These are phyloP conservation scores for Otatea glauca DNA, from an alignment of 176 grass and related monocot genomes.

Conservation along the genomic window DNA sequence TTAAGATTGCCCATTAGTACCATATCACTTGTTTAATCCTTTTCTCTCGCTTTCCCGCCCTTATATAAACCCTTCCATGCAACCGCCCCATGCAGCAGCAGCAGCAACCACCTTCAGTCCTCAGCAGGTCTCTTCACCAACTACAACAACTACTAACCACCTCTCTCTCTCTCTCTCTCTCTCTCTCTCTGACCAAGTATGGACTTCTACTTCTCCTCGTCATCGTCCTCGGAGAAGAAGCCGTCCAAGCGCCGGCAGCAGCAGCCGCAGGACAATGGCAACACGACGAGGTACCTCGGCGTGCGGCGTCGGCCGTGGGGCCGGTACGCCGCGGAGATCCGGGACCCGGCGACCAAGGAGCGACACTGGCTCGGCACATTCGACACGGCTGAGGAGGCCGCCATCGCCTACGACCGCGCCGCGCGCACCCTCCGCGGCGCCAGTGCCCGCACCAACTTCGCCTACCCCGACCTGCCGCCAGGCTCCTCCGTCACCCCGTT, in stretches of 20 bases:
- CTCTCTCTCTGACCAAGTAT: conserved; percentile 27
- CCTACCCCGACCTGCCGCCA: conserved; percentile 85
- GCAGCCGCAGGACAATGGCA: conserved; percentile 17
- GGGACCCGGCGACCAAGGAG: conserved; percentile 91
- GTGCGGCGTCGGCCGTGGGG: conserved; percentile 91
- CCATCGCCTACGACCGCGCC: conserved; percentile 92
- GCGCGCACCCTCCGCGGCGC: conserved; percentile 76
- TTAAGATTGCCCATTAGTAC: conserved; percentile 42
- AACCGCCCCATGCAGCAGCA: conserved; percentile 48
- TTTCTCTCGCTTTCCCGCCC: neutral
- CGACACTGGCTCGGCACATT: conserved; percentile 97
- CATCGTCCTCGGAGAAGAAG: conserved; percentile 50
- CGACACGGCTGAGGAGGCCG: conserved; percentile 96
- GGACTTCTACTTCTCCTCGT: conserved; percentile 82
- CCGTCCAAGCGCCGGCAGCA: conserved; percentile 69
- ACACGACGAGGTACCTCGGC: conserved; percentile 72
- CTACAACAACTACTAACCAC: conserved; percentile 31
- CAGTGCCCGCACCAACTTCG: conserved; percentile 93
- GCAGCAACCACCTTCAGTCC: conserved; percentile 12
- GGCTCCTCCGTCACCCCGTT: conserved; percentile 94
- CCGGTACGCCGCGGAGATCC: conserved; percentile 96
- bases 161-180: conserved; percentile 30
- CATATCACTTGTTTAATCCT: neutral
- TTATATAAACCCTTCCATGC: conserved; percentile 58
- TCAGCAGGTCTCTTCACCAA: neutral